phyloP scores from a whole-genome alignment of 1,284 basidiomycete genomes.

The Microbotryum intermedium region DNA sequence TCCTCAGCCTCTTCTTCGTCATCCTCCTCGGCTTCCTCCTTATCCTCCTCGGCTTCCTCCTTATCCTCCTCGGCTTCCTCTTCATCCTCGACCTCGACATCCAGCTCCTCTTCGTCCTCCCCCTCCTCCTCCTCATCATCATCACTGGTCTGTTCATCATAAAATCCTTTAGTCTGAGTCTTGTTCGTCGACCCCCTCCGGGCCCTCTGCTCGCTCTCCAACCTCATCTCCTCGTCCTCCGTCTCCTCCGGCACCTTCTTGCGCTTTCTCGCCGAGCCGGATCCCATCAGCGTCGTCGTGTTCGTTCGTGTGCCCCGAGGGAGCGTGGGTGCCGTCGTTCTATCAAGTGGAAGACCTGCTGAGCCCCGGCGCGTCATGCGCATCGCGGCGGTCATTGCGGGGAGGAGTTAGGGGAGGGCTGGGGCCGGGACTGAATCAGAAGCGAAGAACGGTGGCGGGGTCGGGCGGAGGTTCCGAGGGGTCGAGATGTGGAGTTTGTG shows the following conservation, averaged over 20 bases:
- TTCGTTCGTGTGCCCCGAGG: background rate
- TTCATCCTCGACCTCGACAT: background rate
- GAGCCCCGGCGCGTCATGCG: no score
- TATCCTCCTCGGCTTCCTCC: constrained; percentile 2
- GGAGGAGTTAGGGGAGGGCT: no score
- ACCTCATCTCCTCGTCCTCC: no score
- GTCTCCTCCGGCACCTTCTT: no score
- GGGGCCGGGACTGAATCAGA: no score
- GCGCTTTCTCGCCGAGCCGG: background rate
- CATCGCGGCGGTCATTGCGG: no score
- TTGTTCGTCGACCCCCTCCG: background rate
- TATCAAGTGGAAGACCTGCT: no score
- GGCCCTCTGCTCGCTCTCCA: no score
- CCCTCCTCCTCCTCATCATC: background rate
- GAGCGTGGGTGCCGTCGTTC: no score
- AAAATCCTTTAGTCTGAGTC: background rate
- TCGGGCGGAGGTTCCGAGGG: no score
- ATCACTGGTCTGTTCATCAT: background rate
- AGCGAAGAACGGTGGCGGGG: no score
- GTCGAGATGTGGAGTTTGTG: no score
- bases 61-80: background rate
- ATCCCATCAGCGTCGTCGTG: background rate
- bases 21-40: background rate
- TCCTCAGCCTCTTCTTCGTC: background rate
- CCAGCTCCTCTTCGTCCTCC: background rate